A percentile compares a stretch with the other conserved stretches of the same genome.
Conservation (phyloP, 1,284 basidiomycete species). For the Cutaneotrichosporon sp. region DNA sequence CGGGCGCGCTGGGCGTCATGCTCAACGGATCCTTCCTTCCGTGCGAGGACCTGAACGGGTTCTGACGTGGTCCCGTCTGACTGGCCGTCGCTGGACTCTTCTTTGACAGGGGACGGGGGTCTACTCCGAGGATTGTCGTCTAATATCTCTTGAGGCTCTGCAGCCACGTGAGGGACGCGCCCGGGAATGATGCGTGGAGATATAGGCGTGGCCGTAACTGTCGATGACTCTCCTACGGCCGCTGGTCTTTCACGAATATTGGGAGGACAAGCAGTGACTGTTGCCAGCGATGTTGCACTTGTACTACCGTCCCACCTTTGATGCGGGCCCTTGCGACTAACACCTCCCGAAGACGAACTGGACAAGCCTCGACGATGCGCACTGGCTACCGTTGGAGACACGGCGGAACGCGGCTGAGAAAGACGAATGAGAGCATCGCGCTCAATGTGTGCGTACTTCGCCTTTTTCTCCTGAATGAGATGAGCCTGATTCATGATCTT, state of each 20-base stretch:
- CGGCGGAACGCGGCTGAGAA: constrained; percentile 33
- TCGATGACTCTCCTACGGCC: not conserved
- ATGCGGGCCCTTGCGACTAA: not conserved
- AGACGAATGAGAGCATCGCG: constrained; percentile 51
- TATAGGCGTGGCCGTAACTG: constrained; percentile 1
- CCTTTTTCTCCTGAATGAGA: constrained; percentile 52
- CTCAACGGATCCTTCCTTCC: not conserved
- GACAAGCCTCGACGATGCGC: constrained; percentile 23
- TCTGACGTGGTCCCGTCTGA: constrained; percentile 1
- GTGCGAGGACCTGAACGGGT: not conserved
- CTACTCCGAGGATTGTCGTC: constrained; percentile 13
- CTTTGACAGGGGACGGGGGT: constrained; percentile 38
- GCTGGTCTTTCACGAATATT: constrained; percentile 2
- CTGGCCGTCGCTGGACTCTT: constrained; percentile 19
- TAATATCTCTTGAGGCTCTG: constrained; percentile 10
- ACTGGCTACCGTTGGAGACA: not conserved
- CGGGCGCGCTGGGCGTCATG: constrained; percentile 6
- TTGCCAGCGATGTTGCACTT: not conserved
- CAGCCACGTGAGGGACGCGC: not conserved
- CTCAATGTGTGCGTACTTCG: constrained; percentile 54
- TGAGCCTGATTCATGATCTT: constrained; percentile 53
- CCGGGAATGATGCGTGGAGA: constrained; percentile 6
- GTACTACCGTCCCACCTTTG: constrained; percentile 2
- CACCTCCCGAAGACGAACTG: constrained; percentile 25
- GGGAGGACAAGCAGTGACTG: constrained; percentile 1